phyloP scores from a whole-genome alignment of 1,139 yeast genomes.

The Yamadazyma mexicana region DNA sequence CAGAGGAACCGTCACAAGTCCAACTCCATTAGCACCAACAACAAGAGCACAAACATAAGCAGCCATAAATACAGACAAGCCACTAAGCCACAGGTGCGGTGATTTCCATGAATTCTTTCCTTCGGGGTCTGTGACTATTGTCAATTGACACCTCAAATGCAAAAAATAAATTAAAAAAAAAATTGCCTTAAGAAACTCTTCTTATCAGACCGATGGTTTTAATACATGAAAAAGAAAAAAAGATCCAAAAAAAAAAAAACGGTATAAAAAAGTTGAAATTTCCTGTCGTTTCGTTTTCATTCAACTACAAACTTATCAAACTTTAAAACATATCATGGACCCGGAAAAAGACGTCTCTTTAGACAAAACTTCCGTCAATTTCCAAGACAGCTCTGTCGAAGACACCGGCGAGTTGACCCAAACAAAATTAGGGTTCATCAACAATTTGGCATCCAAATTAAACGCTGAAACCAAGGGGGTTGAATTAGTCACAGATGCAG shows the following conservation, averaged over 20 bases:
- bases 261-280: not conserved
- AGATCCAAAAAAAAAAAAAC: no score
- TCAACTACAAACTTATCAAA: not conserved
- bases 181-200: not conserved
- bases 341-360: constrained; percentile 67
- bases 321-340: constrained; percentile 4
- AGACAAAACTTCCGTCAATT: constrained; percentile 58
- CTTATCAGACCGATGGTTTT: not conserved
- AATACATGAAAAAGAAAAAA: no score
- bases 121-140: not conserved
- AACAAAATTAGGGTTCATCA: constrained; percentile 19
- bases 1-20: no score
- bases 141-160: not conserved
- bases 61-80: no score
- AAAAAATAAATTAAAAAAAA: not conserved
- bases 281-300: not conserved
- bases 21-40: no score
- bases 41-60: no score
- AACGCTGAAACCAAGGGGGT: constrained; percentile 70
- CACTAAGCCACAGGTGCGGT: no score
- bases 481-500: constrained; percentile 66
- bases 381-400: constrained; percentile 41
- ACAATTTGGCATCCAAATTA: constrained; percentile 33
- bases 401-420: constrained; percentile 18
- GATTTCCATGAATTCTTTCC: no score